Evolutionary conservation across 441 rosid species (phyloP).

Genomic region (Syzygium malaccense): DNA sequence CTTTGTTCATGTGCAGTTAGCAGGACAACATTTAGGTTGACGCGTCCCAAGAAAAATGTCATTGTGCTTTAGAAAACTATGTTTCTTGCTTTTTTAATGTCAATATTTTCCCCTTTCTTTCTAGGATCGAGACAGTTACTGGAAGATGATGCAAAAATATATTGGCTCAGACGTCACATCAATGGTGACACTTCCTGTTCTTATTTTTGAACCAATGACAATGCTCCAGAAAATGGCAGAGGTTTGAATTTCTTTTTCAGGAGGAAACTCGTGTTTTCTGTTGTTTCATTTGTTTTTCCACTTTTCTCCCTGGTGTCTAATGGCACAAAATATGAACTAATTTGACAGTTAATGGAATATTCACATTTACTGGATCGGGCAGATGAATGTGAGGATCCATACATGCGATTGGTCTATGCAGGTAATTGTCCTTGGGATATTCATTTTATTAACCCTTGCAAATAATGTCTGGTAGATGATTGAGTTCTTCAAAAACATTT

Average conservation of each 20-base stretch:
- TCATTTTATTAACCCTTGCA: neutral
- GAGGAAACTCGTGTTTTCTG: neutral
- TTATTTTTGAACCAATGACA: constrained; percentile 91
- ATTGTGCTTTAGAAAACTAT: neutral
- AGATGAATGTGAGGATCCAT: constrained; percentile 87
- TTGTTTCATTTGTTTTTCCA: neutral
- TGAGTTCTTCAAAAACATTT: neutral
- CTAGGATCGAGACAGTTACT: constrained; percentile 86
- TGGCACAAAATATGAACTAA: neutral
- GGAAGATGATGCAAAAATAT: constrained; percentile 99
- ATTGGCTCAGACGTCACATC: constrained; percentile 94
- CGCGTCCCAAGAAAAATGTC: neutral
- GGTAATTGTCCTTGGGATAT: constrained; percentile 31
- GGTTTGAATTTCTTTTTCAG: constrained; percentile 32
- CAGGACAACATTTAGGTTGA: neutral
- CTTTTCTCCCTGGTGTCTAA: neutral
- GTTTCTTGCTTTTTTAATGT: neutral
- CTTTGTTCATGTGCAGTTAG: neutral
- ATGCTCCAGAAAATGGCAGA: constrained; percentile 99
- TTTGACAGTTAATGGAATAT: constrained; percentile 90
- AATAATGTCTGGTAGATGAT: neutral
- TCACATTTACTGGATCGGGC: constrained; percentile 85
- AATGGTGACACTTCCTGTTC: constrained; percentile 97
- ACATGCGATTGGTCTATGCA: constrained; percentile 90
- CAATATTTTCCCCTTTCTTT: constrained; percentile 1